These are phyloP conservation scores for Sphagnum fallax DNA, from an alignment of 228 moss, liverwort and hornwort genomes.

Conservation along the genomic window DNA sequence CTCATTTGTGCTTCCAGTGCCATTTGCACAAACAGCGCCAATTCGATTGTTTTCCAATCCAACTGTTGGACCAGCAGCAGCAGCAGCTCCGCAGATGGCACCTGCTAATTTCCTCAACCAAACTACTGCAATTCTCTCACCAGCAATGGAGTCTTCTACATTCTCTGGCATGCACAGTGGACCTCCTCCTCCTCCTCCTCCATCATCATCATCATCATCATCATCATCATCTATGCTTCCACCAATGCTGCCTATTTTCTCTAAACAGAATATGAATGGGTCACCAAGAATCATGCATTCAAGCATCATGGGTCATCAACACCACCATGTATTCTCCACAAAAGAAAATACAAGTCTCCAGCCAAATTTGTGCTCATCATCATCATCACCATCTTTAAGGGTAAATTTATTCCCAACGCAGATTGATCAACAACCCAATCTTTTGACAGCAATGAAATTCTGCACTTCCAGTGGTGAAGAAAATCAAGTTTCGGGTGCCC, in stretches of 20 bases:
- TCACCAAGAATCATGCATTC: conserved; percentile 9
- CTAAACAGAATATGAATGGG: conserved; percentile 10
- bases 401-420: conserved; percentile 11
- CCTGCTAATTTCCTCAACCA: background rate
- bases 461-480: no score
- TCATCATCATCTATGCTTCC: background rate
- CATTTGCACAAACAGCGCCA: background rate
- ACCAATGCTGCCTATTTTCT: background rate
- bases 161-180: no score
- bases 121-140: no score
- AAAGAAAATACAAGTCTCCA: no score
- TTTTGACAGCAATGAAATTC: background rate
- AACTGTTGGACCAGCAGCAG: background rate
- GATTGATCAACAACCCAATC: conserved; percentile 11
- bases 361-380: no score
- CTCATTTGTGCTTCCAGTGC: background rate
- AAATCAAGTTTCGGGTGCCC: no score
- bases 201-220: no score
- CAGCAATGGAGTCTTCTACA: no score
- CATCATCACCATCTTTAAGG: conserved; percentile 17
- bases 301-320: conserved; percentile 10
- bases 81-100: background rate
- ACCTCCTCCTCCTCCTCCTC: no score
- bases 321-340: background rate
- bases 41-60: background rate